phyloP scores from a whole-genome alignment of 2,329 filamentous ascomycete species.

The Aspergillus unguis region DNA sequence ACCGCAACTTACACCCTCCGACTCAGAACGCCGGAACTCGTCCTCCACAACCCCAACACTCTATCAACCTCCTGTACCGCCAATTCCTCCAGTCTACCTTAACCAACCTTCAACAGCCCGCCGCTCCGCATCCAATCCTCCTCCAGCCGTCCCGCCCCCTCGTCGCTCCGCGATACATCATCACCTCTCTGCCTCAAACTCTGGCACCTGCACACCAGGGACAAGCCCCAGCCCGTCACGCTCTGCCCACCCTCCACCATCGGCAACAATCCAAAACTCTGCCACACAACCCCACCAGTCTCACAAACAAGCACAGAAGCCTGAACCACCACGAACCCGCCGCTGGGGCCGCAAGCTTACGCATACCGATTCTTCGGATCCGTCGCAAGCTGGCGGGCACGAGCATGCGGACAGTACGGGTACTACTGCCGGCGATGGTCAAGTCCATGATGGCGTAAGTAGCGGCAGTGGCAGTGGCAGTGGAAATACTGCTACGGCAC shows the following conservation, averaged over 20 bases:
- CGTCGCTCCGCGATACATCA: constrained; percentile 32
- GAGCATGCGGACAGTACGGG: not conserved
- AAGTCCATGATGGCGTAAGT: not conserved
- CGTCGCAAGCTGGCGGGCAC: constrained; percentile 17
- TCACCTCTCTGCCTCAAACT: constrained; percentile 15
- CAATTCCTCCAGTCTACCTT: constrained; percentile 20
- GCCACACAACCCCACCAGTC: not conserved
- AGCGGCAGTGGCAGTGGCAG: not conserved
- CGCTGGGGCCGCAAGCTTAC: constrained; percentile 37
- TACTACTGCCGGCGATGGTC: not conserved
- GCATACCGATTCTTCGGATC: constrained; percentile 25
- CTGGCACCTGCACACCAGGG: constrained; percentile 26
- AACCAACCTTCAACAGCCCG: constrained; percentile 11
- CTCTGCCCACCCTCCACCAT: not conserved
- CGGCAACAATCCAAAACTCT: not conserved
- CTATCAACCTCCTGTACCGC: constrained; percentile 17
- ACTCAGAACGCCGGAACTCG: constrained; percentile 2
- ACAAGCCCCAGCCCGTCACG: constrained; percentile 15
- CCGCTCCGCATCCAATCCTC: constrained; percentile 34
- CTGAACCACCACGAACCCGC: constrained; percentile 41
- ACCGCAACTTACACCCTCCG: not conserved
- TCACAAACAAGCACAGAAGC: constrained; percentile 31
- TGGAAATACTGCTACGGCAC: not conserved
- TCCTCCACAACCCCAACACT: not conserved
- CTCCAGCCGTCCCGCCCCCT: constrained; percentile 42